Evolutionary conservation across 2,329 filamentous ascomycete genomes (phyloP).

Genomic region (Aspergillus awamori): DNA sequence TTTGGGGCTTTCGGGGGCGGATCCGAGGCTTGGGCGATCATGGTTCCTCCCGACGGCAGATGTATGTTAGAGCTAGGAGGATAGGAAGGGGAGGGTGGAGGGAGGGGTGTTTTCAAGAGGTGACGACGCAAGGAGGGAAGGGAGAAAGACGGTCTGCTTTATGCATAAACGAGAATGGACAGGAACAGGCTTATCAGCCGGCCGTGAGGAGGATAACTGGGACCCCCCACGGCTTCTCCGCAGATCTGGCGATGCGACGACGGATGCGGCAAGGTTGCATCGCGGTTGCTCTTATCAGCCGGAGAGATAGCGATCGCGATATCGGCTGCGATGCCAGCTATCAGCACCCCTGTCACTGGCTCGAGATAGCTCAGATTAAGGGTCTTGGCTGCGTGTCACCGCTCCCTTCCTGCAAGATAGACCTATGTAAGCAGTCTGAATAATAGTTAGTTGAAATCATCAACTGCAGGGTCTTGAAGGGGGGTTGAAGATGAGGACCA

Average conservation of each 20-base stretch:
- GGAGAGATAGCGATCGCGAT: not conserved
- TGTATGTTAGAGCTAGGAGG: not conserved
- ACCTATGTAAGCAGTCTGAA: too few species aligned
- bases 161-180: not conserved
- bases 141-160: not conserved
- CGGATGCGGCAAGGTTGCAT: slow-evolving; percentile 3
- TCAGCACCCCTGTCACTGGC: not conserved
- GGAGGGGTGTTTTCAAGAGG: not conserved
- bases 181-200: not conserved
- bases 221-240: not conserved
- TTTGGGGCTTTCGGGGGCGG: slow-evolving; percentile 10
- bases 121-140: not conserved
- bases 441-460: too few species aligned
- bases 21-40: slow-evolving; percentile 3
- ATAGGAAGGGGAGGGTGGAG: not conserved
- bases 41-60: not conserved
- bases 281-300: not conserved
- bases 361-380: too few species aligned
- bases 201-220: not conserved
- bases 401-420: too few species aligned
- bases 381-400: too few species aligned
- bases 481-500: too few species aligned
- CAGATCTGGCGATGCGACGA: slow-evolving; percentile 1
- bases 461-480: too few species aligned
- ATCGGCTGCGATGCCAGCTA: not conserved